These are phyloP conservation scores for Schoenoplectus triqueter DNA, from an alignment of 202 grass and related monocot genomes.

Conservation along the genomic window DNA sequence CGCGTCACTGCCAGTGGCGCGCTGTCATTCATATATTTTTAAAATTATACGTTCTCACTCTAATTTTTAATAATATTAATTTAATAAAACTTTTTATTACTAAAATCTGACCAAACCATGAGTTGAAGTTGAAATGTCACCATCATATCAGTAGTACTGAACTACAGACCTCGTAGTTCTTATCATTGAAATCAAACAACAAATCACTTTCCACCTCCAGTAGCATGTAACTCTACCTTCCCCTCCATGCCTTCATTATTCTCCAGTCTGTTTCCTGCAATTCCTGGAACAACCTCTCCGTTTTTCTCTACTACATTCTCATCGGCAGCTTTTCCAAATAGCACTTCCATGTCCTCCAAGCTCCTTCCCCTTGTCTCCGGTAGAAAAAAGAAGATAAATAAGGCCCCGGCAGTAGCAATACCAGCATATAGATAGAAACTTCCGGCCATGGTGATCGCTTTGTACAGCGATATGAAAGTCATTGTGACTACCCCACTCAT, in stretches of 20 bases:
- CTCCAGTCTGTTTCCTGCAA: neutral
- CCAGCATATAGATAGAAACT: slow-evolving; percentile 79
- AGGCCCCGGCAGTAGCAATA: slow-evolving; percentile 54
- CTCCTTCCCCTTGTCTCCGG: slow-evolving; percentile 80
- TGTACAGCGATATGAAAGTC: slow-evolving; percentile 83
- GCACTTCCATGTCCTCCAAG: slow-evolving; percentile 68
- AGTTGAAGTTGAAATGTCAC: neutral
- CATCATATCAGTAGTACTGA: neutral
- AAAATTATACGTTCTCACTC: too few relatives aligned
- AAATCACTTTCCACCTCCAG: slow-evolving; percentile 6
- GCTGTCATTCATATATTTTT: too few relatives aligned
- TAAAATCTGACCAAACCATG: too few relatives aligned
- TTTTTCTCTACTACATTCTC: slow-evolving; percentile 16
- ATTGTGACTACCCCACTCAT: slow-evolving; percentile 76
- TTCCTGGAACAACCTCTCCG: neutral
- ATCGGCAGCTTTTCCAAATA: slow-evolving; percentile 54
- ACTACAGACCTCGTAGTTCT: slow-evolving; percentile 6
- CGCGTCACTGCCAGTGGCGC: too few relatives aligned
- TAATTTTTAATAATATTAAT: too few relatives aligned
- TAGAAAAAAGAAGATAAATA: slow-evolving; percentile 87
- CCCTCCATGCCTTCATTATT: slow-evolving; percentile 12
- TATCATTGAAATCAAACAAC: neutral
- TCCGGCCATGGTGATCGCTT: slow-evolving; percentile 68
- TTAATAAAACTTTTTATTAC: too few relatives aligned
- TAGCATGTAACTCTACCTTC: neutral